Conservation (phyloP, 2,329 filamentous ascomycete genomes). For the Fusarium secorum region DNA sequence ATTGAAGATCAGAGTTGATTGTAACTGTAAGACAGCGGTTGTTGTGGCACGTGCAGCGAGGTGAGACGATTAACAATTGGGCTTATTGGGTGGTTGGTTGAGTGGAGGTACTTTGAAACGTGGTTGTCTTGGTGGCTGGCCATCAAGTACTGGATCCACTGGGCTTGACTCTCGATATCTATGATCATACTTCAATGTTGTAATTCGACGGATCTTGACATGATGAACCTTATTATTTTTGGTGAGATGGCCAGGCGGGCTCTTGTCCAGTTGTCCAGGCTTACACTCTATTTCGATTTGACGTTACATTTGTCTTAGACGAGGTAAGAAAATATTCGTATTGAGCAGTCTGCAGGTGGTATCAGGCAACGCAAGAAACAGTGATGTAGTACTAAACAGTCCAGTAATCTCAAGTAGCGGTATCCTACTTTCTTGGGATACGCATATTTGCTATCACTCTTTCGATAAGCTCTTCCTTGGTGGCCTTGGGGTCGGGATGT, state of each 20-base stretch:
- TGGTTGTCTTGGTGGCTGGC: constrained; percentile 11
- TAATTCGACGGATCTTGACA: neutral
- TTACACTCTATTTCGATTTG: neutral
- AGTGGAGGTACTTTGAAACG: constrained; percentile 27
- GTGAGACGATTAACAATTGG: constrained; percentile 36
- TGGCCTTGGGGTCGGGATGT: constrained; percentile 53
- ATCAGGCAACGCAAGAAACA: constrained; percentile 1
- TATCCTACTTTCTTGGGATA: constrained; percentile 44
- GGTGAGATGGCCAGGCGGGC: neutral
- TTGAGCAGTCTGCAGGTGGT: constrained; percentile 7
- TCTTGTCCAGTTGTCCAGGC: neutral
- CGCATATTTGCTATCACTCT: constrained; percentile 59
- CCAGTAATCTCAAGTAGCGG: neutral
- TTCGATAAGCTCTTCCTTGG: constrained; percentile 56
- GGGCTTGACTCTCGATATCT: constrained; percentile 9
- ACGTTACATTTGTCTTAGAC: neutral
- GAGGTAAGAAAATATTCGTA: neutral
- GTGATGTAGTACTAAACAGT: neutral
- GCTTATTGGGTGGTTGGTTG: constrained; percentile 41
- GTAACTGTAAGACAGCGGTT: constrained; percentile 23
- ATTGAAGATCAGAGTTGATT: constrained; percentile 31
- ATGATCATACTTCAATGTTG: constrained; percentile 18
- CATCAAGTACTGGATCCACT: constrained; percentile 30
- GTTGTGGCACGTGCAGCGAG: constrained; percentile 39
- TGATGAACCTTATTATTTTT: neutral